Conservation (phyloP, 345 rosid species). For the Clarkia xantiana region DNA sequence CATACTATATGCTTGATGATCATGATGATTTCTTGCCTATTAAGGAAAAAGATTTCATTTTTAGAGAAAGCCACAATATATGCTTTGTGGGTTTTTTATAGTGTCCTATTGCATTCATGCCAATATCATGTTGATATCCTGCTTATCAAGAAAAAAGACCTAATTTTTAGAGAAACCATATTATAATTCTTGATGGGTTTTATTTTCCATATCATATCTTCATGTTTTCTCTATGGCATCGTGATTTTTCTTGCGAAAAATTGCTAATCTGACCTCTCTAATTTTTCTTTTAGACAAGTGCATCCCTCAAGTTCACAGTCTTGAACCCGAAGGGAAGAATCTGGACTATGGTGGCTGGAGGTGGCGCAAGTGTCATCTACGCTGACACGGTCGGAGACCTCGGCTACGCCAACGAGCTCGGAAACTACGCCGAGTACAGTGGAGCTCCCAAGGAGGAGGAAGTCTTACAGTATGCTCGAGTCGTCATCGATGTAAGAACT, state of each 20-base stretch:
- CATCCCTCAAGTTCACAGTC: slow-evolving; percentile 91
- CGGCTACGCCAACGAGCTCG: slow-evolving; percentile 79
- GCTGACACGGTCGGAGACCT: slow-evolving; percentile 96
- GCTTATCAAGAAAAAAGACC: no score
- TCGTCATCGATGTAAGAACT: slow-evolving; percentile 61
- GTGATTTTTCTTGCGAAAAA: background rate
- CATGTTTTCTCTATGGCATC: no score
- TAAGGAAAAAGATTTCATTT: no score
- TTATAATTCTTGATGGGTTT: no score
- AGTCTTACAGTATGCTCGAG: slow-evolving; percentile 95
- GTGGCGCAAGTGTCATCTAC: slow-evolving; percentile 98
- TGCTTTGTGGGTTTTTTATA: no score
- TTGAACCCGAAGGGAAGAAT: slow-evolving; percentile 86
- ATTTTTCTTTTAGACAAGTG: slow-evolving; percentile 57
- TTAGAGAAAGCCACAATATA: no score
- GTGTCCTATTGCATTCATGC: no score
- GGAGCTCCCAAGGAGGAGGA: slow-evolving; percentile 98
- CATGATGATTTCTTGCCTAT: no score
- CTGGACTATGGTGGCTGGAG: slow-evolving; percentile 97
- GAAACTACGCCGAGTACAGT: slow-evolving; percentile 90
- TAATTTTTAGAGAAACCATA: no score
- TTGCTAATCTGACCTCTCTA: background rate
- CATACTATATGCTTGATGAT: no score
- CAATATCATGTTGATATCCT: no score
- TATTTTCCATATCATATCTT: no score